Conservation (phyloP, 768 basidiomycete genomes). For the Pleurotus eryngii region DNA sequence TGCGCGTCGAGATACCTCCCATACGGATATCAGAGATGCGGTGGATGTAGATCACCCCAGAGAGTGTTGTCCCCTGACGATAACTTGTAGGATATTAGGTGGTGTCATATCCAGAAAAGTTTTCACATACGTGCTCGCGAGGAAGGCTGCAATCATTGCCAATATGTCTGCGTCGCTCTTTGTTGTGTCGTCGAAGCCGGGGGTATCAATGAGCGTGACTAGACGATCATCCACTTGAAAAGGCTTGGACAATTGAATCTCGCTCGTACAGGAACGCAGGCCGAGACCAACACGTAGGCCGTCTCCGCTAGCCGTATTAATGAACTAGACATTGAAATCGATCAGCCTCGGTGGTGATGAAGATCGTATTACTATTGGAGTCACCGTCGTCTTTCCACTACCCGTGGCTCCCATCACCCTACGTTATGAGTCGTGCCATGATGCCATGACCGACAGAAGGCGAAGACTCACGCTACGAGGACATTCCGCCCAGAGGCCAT, state of each 20-base stretch:
- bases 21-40: conserved; percentile 38
- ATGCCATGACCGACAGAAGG: too few relatives aligned
- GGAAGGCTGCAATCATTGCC: conserved; percentile 24
- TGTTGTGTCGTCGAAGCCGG: conserved; percentile 38
- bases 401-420: neutral
- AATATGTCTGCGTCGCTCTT: conserved; percentile 29
- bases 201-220: conserved; percentile 37
- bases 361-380: neutral
- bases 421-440: too few relatives aligned
- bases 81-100: conserved; percentile 8
- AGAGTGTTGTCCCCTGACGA: conserved; percentile 22
- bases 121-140: conserved; percentile 9
- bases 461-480: too few relatives aligned
- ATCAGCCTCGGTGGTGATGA: neutral
- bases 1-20: conserved; percentile 36
- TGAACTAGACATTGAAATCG: conserved; percentile 21
- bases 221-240: conserved; percentile 25
- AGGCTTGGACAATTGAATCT: conserved; percentile 19
- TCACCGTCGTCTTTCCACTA: neutral
- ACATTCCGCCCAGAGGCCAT: too few relatives aligned
- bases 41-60: conserved; percentile 42
- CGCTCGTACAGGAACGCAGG: conserved; percentile 31
- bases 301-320: conserved; percentile 32
- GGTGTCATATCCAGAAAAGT: too few relatives aligned
- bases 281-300: conserved; percentile 25